These are phyloP conservation scores for Miscanthus lutarioriparius DNA, from an alignment of 176 grass and related monocot genomes.

Conservation along the genomic window DNA sequence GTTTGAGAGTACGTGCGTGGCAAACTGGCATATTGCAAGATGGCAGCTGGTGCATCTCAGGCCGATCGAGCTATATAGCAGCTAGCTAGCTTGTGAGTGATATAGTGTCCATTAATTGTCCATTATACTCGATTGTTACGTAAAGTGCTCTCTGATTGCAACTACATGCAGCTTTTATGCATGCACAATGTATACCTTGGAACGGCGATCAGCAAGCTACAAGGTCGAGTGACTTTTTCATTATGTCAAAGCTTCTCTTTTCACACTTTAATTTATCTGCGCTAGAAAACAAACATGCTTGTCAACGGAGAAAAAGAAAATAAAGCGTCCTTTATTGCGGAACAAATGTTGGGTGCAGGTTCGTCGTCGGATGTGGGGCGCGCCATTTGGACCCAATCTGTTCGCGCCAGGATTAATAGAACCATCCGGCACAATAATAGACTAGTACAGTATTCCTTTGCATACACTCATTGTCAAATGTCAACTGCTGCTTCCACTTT, in stretches of 20 bases:
- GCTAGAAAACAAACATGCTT: no score
- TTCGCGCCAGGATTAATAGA: constrained; percentile 4
- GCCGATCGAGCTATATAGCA: background rate
- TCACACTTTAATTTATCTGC: background rate
- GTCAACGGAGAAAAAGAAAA: no score
- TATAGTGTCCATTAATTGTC: no score
- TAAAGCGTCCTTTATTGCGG: background rate
- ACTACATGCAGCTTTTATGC: no score
- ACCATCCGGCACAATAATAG: background rate
- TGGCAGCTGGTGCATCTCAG: background rate
- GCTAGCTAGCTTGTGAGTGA: no score
- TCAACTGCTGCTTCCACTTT: constrained; percentile 6
- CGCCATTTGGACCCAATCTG: background rate
- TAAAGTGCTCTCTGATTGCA: background rate
- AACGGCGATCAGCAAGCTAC: background rate
- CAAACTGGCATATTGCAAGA: background rate
- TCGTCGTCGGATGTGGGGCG: background rate
- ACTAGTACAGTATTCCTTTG: background rate
- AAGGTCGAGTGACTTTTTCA: background rate
- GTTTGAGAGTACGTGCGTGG: background rate
- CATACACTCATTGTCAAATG: background rate
- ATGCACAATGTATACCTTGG: background rate
- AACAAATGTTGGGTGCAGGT: no score
- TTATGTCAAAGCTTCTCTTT: background rate
- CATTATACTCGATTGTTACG: background rate